Evolutionary conservation across 106 monocot genomes (phyloP).

Genomic region (Agapanthus africanus): DNA sequence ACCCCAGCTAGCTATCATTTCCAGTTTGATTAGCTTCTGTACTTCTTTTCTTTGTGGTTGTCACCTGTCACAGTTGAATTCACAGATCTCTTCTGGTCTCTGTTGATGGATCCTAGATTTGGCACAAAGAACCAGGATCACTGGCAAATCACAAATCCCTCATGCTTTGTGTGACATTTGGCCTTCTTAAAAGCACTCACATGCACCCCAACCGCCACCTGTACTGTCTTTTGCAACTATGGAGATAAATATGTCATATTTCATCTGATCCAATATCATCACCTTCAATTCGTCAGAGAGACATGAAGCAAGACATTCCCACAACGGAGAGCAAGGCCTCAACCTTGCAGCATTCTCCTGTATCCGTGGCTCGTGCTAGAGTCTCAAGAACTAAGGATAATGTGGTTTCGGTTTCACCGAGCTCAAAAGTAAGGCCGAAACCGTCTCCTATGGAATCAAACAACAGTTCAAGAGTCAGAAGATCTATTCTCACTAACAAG

Average conservation of each 20-base stretch:
- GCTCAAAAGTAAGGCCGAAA: slow-evolving; percentile 20
- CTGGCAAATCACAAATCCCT: too few relatives aligned
- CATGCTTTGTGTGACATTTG: background rate
- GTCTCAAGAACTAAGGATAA: slow-evolving; percentile 25
- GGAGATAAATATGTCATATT: slow-evolving; percentile 5
- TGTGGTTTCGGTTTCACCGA: slow-evolving; percentile 6
- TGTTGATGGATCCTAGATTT: slow-evolving; percentile 15
- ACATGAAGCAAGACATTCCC: slow-evolving; percentile 46
- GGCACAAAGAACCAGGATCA: slow-evolving; percentile 13
- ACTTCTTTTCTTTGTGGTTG: background rate
- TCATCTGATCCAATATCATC: background rate
- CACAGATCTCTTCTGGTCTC: background rate
- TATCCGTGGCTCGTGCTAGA: slow-evolving; percentile 15
- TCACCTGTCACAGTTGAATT: slow-evolving; percentile 9
- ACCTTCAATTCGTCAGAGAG: background rate
- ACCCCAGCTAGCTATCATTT: slow-evolving; percentile 4
- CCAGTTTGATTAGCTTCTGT: slow-evolving; percentile 3
- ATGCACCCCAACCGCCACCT: background rate
- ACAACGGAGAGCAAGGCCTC: slow-evolving; percentile 13
- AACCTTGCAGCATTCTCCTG: slow-evolving; percentile 3
- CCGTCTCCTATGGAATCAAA: slow-evolving; percentile 6
- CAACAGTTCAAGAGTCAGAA: slow-evolving; percentile 17
- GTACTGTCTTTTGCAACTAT: background rate
- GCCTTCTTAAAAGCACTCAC: too few relatives aligned
- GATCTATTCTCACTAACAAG: slow-evolving; percentile 19